Percentiles rank a stretch among this genome's conserved stretches.
These are phyloP conservation scores for Lactarius quietus DNA, from an alignment of 768 basidiomycete species.

Conservation along the genomic window DNA sequence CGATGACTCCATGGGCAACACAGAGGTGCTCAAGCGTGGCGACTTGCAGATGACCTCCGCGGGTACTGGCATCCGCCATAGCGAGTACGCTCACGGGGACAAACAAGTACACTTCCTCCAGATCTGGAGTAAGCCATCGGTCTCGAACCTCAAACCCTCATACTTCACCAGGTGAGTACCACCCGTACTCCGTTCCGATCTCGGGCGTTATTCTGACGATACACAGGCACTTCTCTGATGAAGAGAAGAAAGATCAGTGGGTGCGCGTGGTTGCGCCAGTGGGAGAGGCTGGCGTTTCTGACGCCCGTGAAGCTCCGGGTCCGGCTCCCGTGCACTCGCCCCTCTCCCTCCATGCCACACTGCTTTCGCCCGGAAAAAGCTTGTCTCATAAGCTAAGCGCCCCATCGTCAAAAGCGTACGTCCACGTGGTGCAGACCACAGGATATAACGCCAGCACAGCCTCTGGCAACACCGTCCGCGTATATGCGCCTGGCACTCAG, in stretches of 20 bases:
- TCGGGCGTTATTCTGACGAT: not conserved
- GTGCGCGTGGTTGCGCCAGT: conserved; percentile 75
- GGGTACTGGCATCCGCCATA: conserved; percentile 88
- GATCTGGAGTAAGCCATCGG: conserved; percentile 59
- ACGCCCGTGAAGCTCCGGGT: conserved; percentile 62
- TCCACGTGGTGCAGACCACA: conserved; percentile 82
- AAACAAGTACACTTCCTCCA: conserved; percentile 59
- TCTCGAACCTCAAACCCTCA: conserved; percentile 53
- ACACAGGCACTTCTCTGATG: conserved; percentile 68
- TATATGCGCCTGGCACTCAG: conserved; percentile 41
- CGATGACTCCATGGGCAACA: conserved; percentile 89
- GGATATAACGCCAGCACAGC: conserved; percentile 67
- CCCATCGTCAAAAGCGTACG: conserved; percentile 53
- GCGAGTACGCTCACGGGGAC: conserved; percentile 54
- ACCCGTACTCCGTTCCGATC: not conserved
- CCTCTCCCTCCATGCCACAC: conserved; percentile 67
- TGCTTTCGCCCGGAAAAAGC: conserved; percentile 54
- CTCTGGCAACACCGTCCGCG: conserved; percentile 54
- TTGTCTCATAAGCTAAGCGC: conserved; percentile 45
- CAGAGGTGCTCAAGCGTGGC: conserved; percentile 83
- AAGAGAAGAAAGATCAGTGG: conserved; percentile 72
- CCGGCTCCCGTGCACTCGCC: conserved; percentile 78
- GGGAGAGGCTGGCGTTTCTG: conserved; percentile 50
- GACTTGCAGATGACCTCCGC: conserved; percentile 90
- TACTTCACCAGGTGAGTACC: conserved; percentile 71